Conservation (phyloP, 108 stramenopile species). For the Cyclotella baltica region DNA sequence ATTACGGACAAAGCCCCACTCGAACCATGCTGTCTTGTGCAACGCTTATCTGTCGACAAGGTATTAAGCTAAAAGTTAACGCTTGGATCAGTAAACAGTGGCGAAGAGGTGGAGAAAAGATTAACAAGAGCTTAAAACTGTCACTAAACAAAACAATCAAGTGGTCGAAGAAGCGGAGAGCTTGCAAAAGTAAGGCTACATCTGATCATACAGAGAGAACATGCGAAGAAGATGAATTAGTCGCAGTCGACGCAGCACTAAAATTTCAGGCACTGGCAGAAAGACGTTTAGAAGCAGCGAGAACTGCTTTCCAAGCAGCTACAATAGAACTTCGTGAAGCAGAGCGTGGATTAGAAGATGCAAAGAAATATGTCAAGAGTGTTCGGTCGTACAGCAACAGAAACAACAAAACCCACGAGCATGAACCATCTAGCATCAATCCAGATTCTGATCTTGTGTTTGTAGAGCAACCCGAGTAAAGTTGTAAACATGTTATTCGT, state of each 20-base stretch:
- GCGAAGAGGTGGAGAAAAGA: neutral
- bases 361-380: constrained; percentile 22
- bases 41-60: constrained; percentile 6
- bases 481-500: neutral
- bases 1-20: constrained; percentile 6
- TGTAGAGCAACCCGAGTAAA: constrained; percentile 18
- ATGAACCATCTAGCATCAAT: neutral
- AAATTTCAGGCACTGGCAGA: constrained; percentile 33
- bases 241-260: constrained; percentile 20
- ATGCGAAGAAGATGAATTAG: constrained; percentile 1
- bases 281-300: constrained; percentile 28
- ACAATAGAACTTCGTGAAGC: constrained; percentile 36
- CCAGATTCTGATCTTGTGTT: constrained; percentile 19
- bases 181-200: neutral
- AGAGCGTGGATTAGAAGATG: constrained; percentile 32
- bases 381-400: constrained; percentile 23
- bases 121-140: neutral
- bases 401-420: neutral
- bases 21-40: constrained; percentile 3
- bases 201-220: neutral
- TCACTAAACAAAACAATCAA: neutral
- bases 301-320: constrained; percentile 17
- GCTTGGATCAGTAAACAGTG: constrained; percentile 25
- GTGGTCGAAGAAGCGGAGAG: neutral
- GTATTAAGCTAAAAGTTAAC: constrained; percentile 26